phyloP scores from a whole-genome alignment of 495 filamentous ascomycete genomes.

The Penicillium canescens region DNA sequence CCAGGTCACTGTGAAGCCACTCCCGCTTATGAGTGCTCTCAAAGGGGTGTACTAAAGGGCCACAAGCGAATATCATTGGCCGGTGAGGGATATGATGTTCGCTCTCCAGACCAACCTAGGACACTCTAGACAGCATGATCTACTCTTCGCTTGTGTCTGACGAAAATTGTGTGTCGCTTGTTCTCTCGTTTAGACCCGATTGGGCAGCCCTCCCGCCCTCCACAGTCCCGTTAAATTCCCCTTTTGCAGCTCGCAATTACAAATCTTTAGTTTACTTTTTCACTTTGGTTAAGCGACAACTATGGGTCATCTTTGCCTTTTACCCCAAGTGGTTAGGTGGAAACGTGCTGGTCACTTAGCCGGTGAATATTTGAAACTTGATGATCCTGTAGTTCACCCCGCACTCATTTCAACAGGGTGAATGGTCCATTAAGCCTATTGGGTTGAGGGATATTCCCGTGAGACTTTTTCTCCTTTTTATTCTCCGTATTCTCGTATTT shows the following conservation, averaged over 20 bases:
- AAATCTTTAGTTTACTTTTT: neutral
- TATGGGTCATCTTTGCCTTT: neutral
- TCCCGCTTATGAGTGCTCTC: neutral
- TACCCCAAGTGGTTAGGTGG: neutral
- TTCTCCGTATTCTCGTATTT: neutral
- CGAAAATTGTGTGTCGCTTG: neutral
- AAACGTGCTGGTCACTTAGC: neutral
- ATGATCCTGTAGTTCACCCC: neutral
- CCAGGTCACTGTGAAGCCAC: neutral
- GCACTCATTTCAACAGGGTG: neutral
- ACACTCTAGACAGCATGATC: slow-evolving; percentile 1
- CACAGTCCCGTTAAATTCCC: neutral
- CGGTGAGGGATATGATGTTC: neutral
- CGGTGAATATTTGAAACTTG: neutral
- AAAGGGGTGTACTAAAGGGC: neutral
- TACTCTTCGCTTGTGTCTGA: slow-evolving; percentile 5
- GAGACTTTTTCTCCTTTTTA: neutral
- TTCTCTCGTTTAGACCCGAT: neutral
- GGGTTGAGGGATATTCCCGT: neutral
- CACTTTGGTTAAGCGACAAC: neutral
- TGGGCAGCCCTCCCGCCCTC: neutral
- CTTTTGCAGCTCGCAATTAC: slow-evolving; percentile 4
- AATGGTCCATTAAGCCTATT: neutral
- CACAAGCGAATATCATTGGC: neutral
- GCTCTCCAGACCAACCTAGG: neutral